phyloP scores from a whole-genome alignment of 176 grass and related monocot species.

The Zizania latifolia region DNA sequence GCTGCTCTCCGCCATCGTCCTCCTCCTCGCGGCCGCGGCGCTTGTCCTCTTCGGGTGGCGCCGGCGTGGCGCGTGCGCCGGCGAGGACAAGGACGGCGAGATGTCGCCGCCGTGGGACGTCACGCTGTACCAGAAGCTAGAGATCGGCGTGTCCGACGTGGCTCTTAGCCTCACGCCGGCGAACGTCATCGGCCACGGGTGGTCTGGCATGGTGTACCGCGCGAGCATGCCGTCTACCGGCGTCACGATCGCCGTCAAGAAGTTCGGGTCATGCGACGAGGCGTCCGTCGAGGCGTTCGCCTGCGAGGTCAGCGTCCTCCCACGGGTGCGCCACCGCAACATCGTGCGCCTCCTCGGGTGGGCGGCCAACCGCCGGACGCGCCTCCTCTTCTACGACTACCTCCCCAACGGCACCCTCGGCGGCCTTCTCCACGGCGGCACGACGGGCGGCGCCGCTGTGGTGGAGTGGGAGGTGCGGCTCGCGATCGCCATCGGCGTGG shows the following conservation, averaged over 20 bases:
- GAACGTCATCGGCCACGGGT: slow-evolving; percentile 61
- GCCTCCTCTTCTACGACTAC: slow-evolving; percentile 89
- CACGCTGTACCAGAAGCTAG: slow-evolving; percentile 85
- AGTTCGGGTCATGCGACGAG: slow-evolving; percentile 60
- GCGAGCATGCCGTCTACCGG: slow-evolving; percentile 39
- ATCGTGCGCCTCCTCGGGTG: slow-evolving; percentile 74
- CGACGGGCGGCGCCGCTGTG: slow-evolving; percentile 1
- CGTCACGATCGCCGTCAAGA: slow-evolving; percentile 65
- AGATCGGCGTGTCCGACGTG: slow-evolving; percentile 65
- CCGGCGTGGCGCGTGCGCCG: background rate
- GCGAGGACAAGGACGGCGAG: slow-evolving; percentile 39
- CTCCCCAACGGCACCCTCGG: slow-evolving; percentile 82
- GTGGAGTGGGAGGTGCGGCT: slow-evolving; percentile 87
- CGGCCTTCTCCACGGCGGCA: slow-evolving; percentile 36
- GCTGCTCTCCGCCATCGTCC: slow-evolving; percentile 53
- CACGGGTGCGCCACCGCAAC: slow-evolving; percentile 80
- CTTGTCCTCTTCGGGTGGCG: slow-evolving; percentile 34
- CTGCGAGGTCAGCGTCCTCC: slow-evolving; percentile 65
- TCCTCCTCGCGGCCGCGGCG: slow-evolving; percentile 32
- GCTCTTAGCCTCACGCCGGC: slow-evolving; percentile 46
- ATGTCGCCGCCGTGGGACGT: slow-evolving; percentile 87
- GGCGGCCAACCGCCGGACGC: slow-evolving; percentile 67
- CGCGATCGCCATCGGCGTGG: slow-evolving; percentile 64
- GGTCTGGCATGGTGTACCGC: slow-evolving; percentile 76
- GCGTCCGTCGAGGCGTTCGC: slow-evolving; percentile 53